Evolutionary conservation across 805 yeast genomes (phyloP), one percentile per base, ranked within the genome.

Genomic region (Isabelozyma pseudorhagii): DNA sequence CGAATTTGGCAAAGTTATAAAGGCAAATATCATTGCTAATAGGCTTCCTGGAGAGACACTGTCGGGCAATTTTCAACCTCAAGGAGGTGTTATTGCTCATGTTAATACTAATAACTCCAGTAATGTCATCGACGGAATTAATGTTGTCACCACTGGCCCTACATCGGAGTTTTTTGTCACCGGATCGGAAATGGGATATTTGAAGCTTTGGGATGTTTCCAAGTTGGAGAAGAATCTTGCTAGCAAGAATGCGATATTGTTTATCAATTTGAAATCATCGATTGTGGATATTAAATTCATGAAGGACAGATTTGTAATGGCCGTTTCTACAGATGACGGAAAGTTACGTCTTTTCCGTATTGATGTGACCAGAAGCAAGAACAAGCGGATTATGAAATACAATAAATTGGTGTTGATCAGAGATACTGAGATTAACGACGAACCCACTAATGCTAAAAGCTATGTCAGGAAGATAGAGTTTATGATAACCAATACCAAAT

Each of bases 161-260:
- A 83, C 85, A 28, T 77, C 82, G 13, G 79, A 79, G 21, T 85
- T 81, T 54, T 83, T 93, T 54, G 69, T 90, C 2, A 84, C 94
- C 1, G 96, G 91, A 2, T 89, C 94, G 7, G 87, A 84, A 44
- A 78, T 79, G 28, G 97, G 97, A 0, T 61, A 70, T 1, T 59
- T 94, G 39, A 85, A 82, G 54, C 66, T 93, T 0, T 94, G 97
- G 97, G 96, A 89, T 60, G 66, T 84, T 0, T 58, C 69, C 8
- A 80, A 83, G 50, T 67, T 92, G 38, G 89, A 84, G 46, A 79
- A 78, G 48, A 87, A 85, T 40, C 80, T 83, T 3, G 69, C 79
- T 8, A 78, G 79, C 29, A 69, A 77, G 51, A 59, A 50, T 4
- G 76, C 89, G 0, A 64, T 73, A 8, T 54, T 80, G 7, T 68